Conservation (phyloP, 495 filamentous ascomycete genomes). For the Pyrenopolyporus hunteri region DNA sequence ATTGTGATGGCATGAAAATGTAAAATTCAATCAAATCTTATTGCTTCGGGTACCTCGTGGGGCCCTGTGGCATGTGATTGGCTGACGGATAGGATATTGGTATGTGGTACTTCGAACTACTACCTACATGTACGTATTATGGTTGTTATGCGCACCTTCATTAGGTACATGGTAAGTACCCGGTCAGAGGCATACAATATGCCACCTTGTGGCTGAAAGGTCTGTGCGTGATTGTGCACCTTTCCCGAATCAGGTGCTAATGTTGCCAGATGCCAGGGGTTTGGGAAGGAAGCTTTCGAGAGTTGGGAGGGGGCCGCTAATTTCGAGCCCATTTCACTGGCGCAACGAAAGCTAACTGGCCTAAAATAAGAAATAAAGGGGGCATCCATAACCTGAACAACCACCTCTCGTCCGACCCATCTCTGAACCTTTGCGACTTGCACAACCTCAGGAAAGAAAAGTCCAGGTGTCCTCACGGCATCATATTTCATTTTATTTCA, state of each 20-base stretch:
- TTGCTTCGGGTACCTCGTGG: conserved; percentile 29
- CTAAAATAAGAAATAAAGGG: conserved; percentile 36
- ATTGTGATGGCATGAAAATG: conserved; percentile 15
- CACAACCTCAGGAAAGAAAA: background rate
- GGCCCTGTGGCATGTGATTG: conserved; percentile 19
- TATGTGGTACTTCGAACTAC: background rate
- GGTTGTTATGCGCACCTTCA: no score
- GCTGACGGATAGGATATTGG: background rate
- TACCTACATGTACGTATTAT: no score
- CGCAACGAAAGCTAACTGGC: conserved; percentile 25
- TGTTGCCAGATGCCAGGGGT: conserved; percentile 18
- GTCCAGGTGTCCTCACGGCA: conserved; percentile 17
- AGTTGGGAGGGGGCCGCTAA: conserved; percentile 18
- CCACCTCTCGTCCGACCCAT: conserved; percentile 26
- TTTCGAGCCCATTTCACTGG: conserved; percentile 31
- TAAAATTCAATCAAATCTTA: conserved; percentile 28
- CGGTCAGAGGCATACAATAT: conserved; percentile 1
- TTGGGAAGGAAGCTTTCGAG: conserved; percentile 2
- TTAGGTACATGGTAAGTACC: background rate
- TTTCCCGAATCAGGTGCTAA: conserved; percentile 16
- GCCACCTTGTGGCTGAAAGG: conserved; percentile 30
- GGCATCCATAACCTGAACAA: conserved; percentile 25
- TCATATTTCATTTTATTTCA: background rate
- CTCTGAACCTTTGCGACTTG: conserved; percentile 14
- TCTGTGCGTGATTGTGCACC: background rate